Base-by-base conservation (phyloP, 78 protist genomes). In the Speleostelium caveatum region DNA sequence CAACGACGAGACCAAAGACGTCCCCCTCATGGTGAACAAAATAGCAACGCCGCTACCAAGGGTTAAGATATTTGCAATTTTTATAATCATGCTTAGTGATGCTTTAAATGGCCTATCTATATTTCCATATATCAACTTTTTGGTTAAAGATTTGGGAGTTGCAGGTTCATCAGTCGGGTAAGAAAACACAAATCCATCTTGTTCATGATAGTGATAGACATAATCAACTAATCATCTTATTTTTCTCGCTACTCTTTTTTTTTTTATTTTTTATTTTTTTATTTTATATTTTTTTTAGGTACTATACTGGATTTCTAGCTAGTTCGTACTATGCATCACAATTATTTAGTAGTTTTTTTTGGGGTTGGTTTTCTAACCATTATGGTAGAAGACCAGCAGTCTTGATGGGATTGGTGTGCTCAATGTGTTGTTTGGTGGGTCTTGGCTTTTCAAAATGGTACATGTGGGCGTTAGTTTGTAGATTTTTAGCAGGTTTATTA, bases 351-450 rank as follows among this genome's bases (percentile, higher is more conserved):
- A 55, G 69, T 55, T 79, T 79, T 59, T 79, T 79, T 55, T 79
- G 88, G 88, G 88, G 88, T 24, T 79, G 88, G 88, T 67, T 79
- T 33, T 67, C 76, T 1, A 79, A 79, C 67, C n/a, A 26, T 39
- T 30, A 59, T 10, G 88, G 88, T 6, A 35, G 88, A 51, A 55
- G 88, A 55, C 88, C 88, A 39, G 7, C 77, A 4, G 19, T 79
- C 4, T 41, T 89, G 22, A 1, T 56, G 6, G 72, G 86, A 26
- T 36, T 89, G 26, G 21, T 77, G 3, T 60, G 87, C 26, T 30
- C 94, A 4, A 77, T 68, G 83, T 28, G 39, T 17, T 42, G 66
- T 26, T 30, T 60, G 7, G 17, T 73, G 2, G 35, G 58, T 3
- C 71, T 75, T 77, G 87, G 94, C 4, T 28, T 77, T 22, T 62